These are phyloP conservation scores for Zhuliangozyma blackwelliae DNA, from an alignment of 1,139 yeast species.

Conservation along the genomic window DNA sequence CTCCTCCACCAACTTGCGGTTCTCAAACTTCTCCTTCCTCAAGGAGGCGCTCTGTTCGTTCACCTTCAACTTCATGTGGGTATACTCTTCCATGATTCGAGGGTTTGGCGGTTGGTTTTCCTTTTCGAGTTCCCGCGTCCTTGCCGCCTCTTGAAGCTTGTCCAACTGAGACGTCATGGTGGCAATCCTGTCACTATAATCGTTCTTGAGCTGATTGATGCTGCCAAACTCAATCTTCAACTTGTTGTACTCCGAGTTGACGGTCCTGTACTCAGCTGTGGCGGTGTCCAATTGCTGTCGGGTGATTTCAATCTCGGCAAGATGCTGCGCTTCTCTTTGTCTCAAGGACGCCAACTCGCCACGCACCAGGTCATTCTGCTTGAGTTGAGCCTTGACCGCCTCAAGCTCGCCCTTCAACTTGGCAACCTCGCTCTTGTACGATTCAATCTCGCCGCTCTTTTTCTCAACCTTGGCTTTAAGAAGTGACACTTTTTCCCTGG, in stretches of 20 bases:
- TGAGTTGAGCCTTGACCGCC: constrained; percentile 2
- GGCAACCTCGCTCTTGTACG: constrained; percentile 9
- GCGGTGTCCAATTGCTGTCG: constrained; percentile 3
- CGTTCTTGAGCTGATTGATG: constrained; percentile 19
- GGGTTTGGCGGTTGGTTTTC: constrained; percentile 39
- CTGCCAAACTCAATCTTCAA: constrained; percentile 38
- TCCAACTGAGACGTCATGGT: constrained; percentile 21
- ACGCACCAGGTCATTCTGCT: constrained; percentile 1
- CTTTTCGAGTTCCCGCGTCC: constrained; percentile 24
- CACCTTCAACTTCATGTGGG: constrained; percentile 46
- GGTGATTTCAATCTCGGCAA: constrained; percentile 6
- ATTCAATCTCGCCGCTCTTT: constrained; percentile 8
- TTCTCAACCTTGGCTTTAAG: constrained; percentile 10
- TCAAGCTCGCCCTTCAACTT: constrained; percentile 11
- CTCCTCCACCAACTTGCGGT: constrained; percentile 53
- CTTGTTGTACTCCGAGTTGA: constrained; percentile 14
- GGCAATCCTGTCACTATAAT: constrained; percentile 24
- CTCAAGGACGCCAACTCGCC: constrained; percentile 2
- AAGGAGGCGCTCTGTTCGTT: constrained; percentile 50
- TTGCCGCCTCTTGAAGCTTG: constrained; percentile 16
- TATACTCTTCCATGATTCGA: constrained; percentile 41
- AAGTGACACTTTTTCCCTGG: constrained; percentile 9
- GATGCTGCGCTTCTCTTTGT: constrained; percentile 3
- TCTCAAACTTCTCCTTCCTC: constrained; percentile 52
- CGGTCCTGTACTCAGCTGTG: constrained; percentile 10